Conservation (phyloP, 2,329 filamentous ascomycete species). For the Aphanocladium album region DNA sequence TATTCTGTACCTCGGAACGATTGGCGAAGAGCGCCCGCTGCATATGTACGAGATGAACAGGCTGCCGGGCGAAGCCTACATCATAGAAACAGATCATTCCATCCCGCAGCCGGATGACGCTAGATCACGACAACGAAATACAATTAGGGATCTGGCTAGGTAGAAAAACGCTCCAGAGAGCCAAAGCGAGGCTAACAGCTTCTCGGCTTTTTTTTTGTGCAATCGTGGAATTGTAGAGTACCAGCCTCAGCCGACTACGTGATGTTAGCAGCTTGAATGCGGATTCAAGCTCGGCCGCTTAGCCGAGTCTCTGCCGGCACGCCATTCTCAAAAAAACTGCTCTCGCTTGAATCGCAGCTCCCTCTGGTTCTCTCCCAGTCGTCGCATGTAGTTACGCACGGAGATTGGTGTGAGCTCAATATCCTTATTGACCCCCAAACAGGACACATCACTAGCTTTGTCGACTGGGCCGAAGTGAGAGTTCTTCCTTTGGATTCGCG, state of each 20-base stretch:
- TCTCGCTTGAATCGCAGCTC: conserved; percentile 6
- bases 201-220: conserved; percentile 17
- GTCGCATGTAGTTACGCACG: conserved; percentile 21
- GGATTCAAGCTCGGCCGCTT: conserved; percentile 10
- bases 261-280: conserved; percentile 10
- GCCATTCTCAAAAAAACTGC: conserved; percentile 11
- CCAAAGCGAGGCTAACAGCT: background rate
- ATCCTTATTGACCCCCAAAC: conserved; percentile 22
- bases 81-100: conserved; percentile 11
- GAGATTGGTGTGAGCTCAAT: conserved; percentile 26
- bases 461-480: conserved; percentile 26
- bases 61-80: conserved; percentile 14
- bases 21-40: conserved; percentile 13
- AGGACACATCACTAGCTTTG: conserved; percentile 24
- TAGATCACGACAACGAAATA: conserved; percentile 8
- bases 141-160: conserved; percentile 11
- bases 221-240: conserved; percentile 14
- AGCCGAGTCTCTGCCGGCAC: conserved; percentile 11
- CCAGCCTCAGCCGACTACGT: background rate
- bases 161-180: background rate
- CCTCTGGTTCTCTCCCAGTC: conserved; percentile 15
- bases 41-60: conserved; percentile 17
- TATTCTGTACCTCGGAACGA: conserved; percentile 12
- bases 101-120: conserved; percentile 2
- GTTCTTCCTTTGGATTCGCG: conserved; percentile 26